Conservation (phyloP, 148 eudicot genomes). For the Linanthus parryae region DNA sequence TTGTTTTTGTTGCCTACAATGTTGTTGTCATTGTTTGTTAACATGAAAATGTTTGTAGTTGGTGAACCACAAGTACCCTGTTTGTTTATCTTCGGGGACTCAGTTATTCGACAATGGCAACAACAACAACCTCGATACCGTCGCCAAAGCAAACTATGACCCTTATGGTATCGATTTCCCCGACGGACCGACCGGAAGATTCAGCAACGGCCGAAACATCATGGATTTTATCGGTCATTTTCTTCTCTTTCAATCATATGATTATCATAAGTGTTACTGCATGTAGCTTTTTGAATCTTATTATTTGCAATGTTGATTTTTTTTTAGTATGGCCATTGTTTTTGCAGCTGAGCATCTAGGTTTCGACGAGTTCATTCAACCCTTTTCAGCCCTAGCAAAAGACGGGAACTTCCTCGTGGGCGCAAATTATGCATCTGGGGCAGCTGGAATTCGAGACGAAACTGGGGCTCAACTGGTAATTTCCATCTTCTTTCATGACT, state of each 20-base stretch:
- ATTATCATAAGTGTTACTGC: too few relatives aligned
- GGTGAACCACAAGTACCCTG: constrained; percentile 48
- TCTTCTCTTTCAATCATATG: neutral
- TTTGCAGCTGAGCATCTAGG: constrained; percentile 26
- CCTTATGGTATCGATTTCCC: constrained; percentile 63
- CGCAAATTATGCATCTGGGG: constrained; percentile 25
- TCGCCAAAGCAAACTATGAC: constrained; percentile 42
- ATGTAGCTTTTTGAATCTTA: too few relatives aligned
- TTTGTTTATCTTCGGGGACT: constrained; percentile 50
- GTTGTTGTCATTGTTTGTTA: neutral
- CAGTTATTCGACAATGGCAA: constrained; percentile 59
- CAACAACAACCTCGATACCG: constrained; percentile 37
- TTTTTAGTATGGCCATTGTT: too few relatives aligned
- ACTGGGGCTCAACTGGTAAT: constrained; percentile 9
- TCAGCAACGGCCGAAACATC: constrained; percentile 40
- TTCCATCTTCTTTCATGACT: neutral
- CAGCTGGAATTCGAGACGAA: constrained; percentile 24
- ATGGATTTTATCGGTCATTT: constrained; percentile 45
- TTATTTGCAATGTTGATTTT: too few relatives aligned
- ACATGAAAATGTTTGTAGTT: constrained; percentile 6
- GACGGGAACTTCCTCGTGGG: constrained; percentile 11
- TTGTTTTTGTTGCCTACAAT: constrained; percentile 11
- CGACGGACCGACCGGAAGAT: constrained; percentile 46
- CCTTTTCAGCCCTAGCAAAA: constrained; percentile 7
- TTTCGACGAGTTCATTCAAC: constrained; percentile 8